phyloP scores from a whole-genome alignment of 345 rosid genomes.

The Nasturtium officinale region DNA sequence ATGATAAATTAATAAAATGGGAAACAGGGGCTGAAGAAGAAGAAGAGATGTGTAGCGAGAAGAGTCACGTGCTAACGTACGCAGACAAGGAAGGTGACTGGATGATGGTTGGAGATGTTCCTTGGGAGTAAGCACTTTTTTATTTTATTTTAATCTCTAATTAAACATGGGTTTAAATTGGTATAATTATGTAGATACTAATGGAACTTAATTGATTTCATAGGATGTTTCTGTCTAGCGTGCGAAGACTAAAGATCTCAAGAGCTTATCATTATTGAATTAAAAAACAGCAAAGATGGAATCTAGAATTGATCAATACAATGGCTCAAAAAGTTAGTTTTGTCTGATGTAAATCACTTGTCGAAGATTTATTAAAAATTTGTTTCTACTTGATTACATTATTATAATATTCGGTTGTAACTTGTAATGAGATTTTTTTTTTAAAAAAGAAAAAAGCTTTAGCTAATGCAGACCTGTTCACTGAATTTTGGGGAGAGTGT shows the following conservation, averaged over 20 bases:
- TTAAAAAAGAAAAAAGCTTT: neutral
- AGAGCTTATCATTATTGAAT: constrained; percentile 45
- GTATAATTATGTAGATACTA: constrained; percentile 25
- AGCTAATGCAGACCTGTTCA: neutral
- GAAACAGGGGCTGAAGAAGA: constrained; percentile 48
- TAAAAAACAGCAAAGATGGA: constrained; percentile 11
- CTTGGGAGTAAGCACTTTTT: constrained; percentile 44
- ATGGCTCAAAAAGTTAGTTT: constrained; percentile 26
- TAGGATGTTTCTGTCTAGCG: constrained; percentile 49
- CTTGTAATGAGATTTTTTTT: constrained; percentile 4
- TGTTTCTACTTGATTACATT: constrained; percentile 30
- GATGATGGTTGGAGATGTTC: constrained; percentile 51
- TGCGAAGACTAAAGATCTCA: constrained; percentile 48
- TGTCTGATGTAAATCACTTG: constrained; percentile 43
- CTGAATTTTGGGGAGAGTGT: neutral
- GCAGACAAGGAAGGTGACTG: constrained; percentile 48
- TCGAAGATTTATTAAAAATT: constrained; percentile 29
- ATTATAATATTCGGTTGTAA: constrained; percentile 34
- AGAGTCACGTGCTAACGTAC: constrained; percentile 47
- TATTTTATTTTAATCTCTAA: neutral
- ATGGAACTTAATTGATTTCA: constrained; percentile 8
- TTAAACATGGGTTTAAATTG: neutral
- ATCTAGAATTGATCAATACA: constrained; percentile 42
- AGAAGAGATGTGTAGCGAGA: constrained; percentile 45
- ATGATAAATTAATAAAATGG: neutral